Percentiles rank a stretch among this genome's conserved stretches.
Evolutionary conservation across 106 monocot genomes (phyloP).

Genomic region (Dioscorea dumetorum): DNA sequence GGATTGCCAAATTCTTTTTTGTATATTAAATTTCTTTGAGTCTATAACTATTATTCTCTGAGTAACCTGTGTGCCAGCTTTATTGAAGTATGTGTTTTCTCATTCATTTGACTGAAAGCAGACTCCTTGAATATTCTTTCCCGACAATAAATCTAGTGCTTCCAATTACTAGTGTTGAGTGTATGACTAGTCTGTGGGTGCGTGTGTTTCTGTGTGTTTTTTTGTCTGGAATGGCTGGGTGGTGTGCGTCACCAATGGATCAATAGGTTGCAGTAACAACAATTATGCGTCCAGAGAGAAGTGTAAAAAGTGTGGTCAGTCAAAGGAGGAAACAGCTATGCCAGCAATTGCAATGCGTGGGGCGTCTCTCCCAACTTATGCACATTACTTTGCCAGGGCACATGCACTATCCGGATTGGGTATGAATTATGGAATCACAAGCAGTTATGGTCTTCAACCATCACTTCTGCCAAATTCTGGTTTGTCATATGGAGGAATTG

Average conservation of each 20-base stretch:
- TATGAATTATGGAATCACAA: slow-evolving; percentile 50
- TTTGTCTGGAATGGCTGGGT: slow-evolving; percentile 21
- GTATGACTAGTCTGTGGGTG: slow-evolving; percentile 33
- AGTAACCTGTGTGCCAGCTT: too few species aligned
- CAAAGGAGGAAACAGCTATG: slow-evolving; percentile 87
- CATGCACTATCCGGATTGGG: slow-evolving; percentile 49
- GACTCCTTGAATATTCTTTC: too few species aligned
- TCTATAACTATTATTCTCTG: too few species aligned
- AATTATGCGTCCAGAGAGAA: slow-evolving; percentile 98
- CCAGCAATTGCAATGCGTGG: slow-evolving; percentile 73
- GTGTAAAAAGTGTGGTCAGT: slow-evolving; percentile 94
- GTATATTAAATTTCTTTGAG: too few species aligned
- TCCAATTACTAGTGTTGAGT: slow-evolving; percentile 10
- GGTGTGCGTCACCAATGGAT: slow-evolving; percentile 29
- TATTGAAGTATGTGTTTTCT: too few species aligned
- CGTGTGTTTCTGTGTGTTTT: slow-evolving; percentile 14
- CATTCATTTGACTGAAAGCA: too few species aligned
- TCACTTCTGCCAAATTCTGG: slow-evolving; percentile 28
- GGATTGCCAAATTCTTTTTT: too few species aligned
- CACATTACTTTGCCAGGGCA: slow-evolving; percentile 60
- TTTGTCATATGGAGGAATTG: slow-evolving; percentile 35
- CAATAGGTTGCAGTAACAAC: slow-evolving; percentile 99
- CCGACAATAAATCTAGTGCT: too few species aligned
- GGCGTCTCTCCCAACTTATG: slow-evolving; percentile 51
- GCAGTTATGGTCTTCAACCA: slow-evolving; percentile 45